Conservation (phyloP, 2,329 filamentous ascomycete genomes). For the Calonectria pteridis region DNA sequence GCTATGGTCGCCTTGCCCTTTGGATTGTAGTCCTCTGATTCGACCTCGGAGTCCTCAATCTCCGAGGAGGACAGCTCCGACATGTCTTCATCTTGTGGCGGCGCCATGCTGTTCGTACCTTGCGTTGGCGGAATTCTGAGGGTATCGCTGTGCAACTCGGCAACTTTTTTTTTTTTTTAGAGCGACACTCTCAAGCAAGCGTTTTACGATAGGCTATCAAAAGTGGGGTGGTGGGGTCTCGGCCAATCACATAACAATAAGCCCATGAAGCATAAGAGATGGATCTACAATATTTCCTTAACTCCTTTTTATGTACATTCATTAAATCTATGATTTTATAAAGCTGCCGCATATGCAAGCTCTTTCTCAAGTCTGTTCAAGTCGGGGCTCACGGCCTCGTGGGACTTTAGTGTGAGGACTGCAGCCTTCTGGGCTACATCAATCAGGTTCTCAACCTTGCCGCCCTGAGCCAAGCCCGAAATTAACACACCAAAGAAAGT, state of each 20-base stretch:
- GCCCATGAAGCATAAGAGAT: constrained; percentile 39
- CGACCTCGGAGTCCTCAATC: constrained; percentile 43
- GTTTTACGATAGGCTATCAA: constrained; percentile 31
- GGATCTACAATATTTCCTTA: background rate
- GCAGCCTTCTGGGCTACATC: constrained; percentile 85
- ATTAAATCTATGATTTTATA: constrained; percentile 12
- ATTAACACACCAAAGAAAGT: constrained; percentile 89
- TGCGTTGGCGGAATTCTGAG: constrained; percentile 28
- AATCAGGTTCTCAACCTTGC: constrained; percentile 72
- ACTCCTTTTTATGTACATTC: background rate
- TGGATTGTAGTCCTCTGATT: constrained; percentile 43
- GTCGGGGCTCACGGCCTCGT: constrained; percentile 76
- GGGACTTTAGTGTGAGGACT: constrained; percentile 80
- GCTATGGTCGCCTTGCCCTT: constrained; percentile 47
- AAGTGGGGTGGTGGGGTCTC: constrained; percentile 21
- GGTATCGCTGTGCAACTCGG: constrained; percentile 37
- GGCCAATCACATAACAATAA: constrained; percentile 38
- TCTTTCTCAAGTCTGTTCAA: constrained; percentile 60
- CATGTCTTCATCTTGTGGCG: constrained; percentile 45
- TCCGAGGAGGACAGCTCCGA: constrained; percentile 47
- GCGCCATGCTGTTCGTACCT: constrained; percentile 46
- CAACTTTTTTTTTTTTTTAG: constrained; percentile 49
- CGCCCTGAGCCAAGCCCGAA: constrained; percentile 77
- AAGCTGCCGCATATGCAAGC: constrained; percentile 46
- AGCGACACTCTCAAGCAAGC: constrained; percentile 44